Evolutionary conservation across 1,284 basidiomycete genomes (phyloP).

Genomic region (Meripilus lineatus): DNA sequence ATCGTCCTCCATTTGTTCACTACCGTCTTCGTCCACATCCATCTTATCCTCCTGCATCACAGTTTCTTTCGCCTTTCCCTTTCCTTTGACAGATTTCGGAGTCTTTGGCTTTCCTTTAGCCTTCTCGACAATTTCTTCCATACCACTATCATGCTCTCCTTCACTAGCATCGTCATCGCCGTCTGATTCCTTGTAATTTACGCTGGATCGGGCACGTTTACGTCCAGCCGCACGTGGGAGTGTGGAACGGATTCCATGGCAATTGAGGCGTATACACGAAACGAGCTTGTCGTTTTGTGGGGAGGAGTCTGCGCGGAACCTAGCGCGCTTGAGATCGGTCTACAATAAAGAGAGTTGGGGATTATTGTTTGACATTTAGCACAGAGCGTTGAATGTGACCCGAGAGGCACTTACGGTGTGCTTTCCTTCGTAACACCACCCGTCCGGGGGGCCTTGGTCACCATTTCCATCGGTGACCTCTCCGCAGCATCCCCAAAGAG

Average conservation of each 20-base stretch:
- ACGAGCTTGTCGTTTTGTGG: constrained; percentile 60
- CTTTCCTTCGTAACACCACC: constrained; percentile 78
- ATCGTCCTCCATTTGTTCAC: constrained; percentile 18
- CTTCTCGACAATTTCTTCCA: constrained; percentile 28
- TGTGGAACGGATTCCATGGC: constrained; percentile 38
- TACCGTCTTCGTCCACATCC: constrained; percentile 23
- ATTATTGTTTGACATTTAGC: constrained; percentile 6
- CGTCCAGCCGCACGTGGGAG: constrained; percentile 26
- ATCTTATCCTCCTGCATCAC: constrained; percentile 18
- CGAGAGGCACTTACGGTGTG: constrained; percentile 56
- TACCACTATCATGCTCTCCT: constrained; percentile 27
- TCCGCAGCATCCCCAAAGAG: constrained; percentile 67
- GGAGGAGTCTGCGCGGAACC: constrained; percentile 72
- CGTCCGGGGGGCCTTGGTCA: constrained; percentile 74
- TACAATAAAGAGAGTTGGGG: constrained; percentile 29
- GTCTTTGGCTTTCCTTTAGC: constrained; percentile 8
- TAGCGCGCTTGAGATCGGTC: constrained; percentile 68
- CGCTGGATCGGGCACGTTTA: constrained; percentile 20
- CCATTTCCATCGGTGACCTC: constrained; percentile 67
- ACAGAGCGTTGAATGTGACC: background rate
- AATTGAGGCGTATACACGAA: constrained; percentile 51
- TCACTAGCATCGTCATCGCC: constrained; percentile 26
- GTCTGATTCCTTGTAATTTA: constrained; percentile 24
- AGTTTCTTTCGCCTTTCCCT: constrained; percentile 16
- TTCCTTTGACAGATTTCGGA: constrained; percentile 12